Evolutionary conservation across 176 grass and related monocot genomes (phyloP).

Genomic region (Thinopyrum elongatum): DNA sequence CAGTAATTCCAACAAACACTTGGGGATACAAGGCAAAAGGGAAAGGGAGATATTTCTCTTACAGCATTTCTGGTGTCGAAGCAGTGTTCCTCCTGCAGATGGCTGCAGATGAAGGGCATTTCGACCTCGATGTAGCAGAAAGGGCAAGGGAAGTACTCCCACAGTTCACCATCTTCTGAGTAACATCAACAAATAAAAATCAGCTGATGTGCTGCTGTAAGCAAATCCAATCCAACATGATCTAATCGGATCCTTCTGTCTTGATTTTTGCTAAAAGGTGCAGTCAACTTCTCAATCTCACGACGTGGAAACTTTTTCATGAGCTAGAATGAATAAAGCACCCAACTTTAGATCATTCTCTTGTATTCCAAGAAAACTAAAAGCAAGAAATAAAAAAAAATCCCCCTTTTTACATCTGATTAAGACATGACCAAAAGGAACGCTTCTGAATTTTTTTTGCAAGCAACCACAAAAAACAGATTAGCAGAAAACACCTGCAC

Average conservation of each 20-base stretch:
- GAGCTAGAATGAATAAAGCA: background rate
- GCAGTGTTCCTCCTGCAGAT: conserved; percentile 92
- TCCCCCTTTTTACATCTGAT: conserved; percentile 4
- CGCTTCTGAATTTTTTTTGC: background rate
- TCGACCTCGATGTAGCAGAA: conserved; percentile 87
- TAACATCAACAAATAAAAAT: background rate
- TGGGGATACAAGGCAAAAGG: background rate
- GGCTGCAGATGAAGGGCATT: conserved; percentile 66
- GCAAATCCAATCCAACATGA: background rate
- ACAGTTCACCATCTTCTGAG: conserved; percentile 60
- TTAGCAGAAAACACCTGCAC: background rate
- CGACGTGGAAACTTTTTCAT: background rate
- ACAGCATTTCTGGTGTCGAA: conserved; percentile 79
- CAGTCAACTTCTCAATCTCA: background rate
- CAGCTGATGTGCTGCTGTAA: background rate
- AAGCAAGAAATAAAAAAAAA: background rate
- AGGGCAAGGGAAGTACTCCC: conserved; percentile 89
- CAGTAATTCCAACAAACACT: background rate
- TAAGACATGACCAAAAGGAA: background rate
- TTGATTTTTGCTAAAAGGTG: too few relatives aligned
- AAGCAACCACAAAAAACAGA: background rate
- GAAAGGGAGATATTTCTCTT: conserved; percentile 11
- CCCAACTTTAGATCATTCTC: background rate
- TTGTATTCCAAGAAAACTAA: background rate
- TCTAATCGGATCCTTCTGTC: background rate